A percentile compares a stretch with the other conserved stretches of the same genome.
Conservation (phyloP, 169 alveolate species). For the Plasmodium yoelii region DNA sequence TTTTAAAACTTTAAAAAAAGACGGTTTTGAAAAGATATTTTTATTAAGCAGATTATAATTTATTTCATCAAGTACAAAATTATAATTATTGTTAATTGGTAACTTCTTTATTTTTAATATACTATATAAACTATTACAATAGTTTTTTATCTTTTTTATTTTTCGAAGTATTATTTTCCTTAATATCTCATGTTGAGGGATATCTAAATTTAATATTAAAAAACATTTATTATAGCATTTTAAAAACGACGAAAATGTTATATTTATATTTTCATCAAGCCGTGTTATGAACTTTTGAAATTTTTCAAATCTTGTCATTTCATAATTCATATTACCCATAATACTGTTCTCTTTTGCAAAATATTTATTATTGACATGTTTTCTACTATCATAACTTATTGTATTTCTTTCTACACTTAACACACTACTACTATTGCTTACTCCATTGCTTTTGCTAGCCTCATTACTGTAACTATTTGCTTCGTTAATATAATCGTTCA, state of each 20-base stretch:
- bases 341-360: too few species aligned
- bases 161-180: slow-evolving; percentile 15
- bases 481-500: too few species aligned
- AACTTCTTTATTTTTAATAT: slow-evolving; percentile 54
- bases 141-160: slow-evolving; percentile 11
- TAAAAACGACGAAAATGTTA: slow-evolving; percentile 60
- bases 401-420: too few species aligned
- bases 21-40: slow-evolving; percentile 49
- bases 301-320: slow-evolving; percentile 4
- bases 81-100: slow-evolving; percentile 28
- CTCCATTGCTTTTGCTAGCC: too few species aligned
- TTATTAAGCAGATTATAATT: slow-evolving; percentile 35
- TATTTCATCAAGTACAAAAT: slow-evolving; percentile 51
- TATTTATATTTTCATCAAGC: slow-evolving; percentile 26
- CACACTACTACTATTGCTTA: too few species aligned
- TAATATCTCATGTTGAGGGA: slow-evolving; percentile 15
- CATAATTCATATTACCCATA: not conserved
- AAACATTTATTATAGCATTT: slow-evolving; percentile 59
- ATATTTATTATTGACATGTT: too few species aligned
- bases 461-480: too few species aligned
- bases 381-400: too few species aligned
- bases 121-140: slow-evolving; percentile 40
- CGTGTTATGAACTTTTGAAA: slow-evolving; percentile 29
- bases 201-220: slow-evolving; percentile 24
- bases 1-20: slow-evolving; percentile 41